These are phyloP conservation scores for Daldinia sp. DNA, from an alignment of 2,329 filamentous ascomycete species.

Conservation along the genomic window DNA sequence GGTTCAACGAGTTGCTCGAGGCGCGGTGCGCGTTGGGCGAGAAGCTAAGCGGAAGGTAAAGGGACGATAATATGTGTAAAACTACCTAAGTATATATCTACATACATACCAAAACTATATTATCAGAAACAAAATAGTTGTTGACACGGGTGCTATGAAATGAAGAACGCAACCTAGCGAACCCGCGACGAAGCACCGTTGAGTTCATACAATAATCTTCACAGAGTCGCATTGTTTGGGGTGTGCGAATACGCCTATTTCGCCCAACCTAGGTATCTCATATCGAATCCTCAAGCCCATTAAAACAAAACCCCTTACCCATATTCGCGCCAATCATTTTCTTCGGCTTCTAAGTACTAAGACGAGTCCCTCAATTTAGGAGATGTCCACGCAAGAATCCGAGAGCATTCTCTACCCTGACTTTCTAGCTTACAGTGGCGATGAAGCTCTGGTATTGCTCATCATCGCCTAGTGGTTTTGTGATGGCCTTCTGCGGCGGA, in stretches of 20 bases:
- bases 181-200: background rate
- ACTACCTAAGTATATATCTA: background rate
- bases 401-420: conserved; percentile 23
- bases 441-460: conserved; percentile 63
- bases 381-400: conserved; percentile 20
- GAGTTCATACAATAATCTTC: background rate
- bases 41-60: conserved; percentile 55
- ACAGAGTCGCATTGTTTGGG: background rate
- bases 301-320: conserved; percentile 16
- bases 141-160: background rate
- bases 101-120: background rate
- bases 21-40: conserved; percentile 66
- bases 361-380: background rate
- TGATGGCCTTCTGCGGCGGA: conserved; percentile 42
- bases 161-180: background rate
- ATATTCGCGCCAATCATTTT: conserved; percentile 8
- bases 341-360: background rate
- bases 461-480: conserved; percentile 55
- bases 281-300: conserved; percentile 25
- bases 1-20: conserved; percentile 75
- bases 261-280: conserved; percentile 36
- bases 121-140: conserved; percentile 1
- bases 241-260: conserved; percentile 24
- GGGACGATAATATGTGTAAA: background rate
- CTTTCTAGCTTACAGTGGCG: conserved; percentile 51